These are phyloP conservation scores for Arbutus unedo DNA, from an alignment of 148 eudicot species.

Conservation along the genomic window DNA sequence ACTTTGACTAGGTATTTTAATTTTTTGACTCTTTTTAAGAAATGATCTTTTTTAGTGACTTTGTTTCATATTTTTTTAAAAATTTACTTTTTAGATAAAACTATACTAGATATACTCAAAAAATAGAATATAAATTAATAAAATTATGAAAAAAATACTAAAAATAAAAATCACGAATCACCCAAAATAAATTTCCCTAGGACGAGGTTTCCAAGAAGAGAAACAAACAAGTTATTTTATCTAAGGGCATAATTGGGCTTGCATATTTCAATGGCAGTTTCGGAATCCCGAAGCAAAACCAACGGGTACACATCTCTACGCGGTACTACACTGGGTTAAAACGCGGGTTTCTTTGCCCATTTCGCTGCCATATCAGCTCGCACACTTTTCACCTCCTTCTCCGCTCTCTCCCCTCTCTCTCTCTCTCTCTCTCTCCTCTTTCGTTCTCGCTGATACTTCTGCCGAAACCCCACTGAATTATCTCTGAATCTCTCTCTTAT, in stretches of 20 bases:
- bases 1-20: no score
- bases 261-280: not conserved
- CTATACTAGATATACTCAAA: no score
- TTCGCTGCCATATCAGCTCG: not conserved
- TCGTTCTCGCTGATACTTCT: not conserved
- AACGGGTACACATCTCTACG: not conserved
- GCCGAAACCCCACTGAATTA: not conserved
- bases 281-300: not conserved
- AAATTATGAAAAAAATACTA: not conserved
- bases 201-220: no score
- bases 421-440: not conserved
- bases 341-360: not conserved
- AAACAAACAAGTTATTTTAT: no score
- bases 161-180: not conserved
- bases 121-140: no score
- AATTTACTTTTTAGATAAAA: no score
- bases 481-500: conserved; percentile 9
- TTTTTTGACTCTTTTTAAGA: no score
- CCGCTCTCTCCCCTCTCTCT: not conserved
- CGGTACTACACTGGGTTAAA: not conserved
- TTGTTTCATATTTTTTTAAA: no score
- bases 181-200: no score
- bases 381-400: not conserved
- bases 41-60: no score
- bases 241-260: not conserved